phyloP scores from a whole-genome alignment of 108 stramenopile genomes.

The Pseudonitzschia pungens region DNA sequence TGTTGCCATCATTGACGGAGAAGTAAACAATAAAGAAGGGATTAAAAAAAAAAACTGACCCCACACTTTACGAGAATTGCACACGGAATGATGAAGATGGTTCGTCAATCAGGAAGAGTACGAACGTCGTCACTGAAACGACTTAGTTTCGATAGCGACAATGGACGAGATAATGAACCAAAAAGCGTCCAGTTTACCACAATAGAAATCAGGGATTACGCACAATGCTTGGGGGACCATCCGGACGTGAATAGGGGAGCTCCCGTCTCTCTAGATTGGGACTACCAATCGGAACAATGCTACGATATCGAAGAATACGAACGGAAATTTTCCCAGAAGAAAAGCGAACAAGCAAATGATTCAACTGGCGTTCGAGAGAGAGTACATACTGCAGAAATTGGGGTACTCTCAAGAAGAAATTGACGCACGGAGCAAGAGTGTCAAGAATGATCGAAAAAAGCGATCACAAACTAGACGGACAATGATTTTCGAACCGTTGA shows the following conservation, averaged over 20 bases:
- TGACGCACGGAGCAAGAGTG: not conserved
- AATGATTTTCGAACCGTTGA: conserved; percentile 10
- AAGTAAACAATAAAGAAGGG: no score
- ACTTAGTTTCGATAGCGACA: not conserved
- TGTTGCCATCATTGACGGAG: no score
- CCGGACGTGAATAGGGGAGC: conserved; percentile 26
- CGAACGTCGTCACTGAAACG: conserved; percentile 1
- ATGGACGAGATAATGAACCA: not conserved
- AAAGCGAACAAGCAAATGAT: not conserved
- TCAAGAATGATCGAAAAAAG: conserved; percentile 2
- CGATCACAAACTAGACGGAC: conserved; percentile 2
- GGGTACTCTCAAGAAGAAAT: conserved; percentile 16
- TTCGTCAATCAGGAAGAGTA: not conserved
- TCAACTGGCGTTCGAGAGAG: conserved; percentile 5
- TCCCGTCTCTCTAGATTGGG: conserved; percentile 32
- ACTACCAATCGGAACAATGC: conserved; percentile 10
- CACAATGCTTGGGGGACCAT: conserved; percentile 37
- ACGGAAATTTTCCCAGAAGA: not conserved
- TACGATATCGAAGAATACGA: conserved; percentile 13
- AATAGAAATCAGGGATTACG: conserved; percentile 39
- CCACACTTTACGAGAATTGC: not conserved
- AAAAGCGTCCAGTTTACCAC: conserved; percentile 27
- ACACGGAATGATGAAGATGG: not conserved
- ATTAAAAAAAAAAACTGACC: no score
- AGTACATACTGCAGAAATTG: not conserved